Base-by-base conservation (phyloP, 192 early-diverging fungal species). In the Oehlia diaphana region DNA sequence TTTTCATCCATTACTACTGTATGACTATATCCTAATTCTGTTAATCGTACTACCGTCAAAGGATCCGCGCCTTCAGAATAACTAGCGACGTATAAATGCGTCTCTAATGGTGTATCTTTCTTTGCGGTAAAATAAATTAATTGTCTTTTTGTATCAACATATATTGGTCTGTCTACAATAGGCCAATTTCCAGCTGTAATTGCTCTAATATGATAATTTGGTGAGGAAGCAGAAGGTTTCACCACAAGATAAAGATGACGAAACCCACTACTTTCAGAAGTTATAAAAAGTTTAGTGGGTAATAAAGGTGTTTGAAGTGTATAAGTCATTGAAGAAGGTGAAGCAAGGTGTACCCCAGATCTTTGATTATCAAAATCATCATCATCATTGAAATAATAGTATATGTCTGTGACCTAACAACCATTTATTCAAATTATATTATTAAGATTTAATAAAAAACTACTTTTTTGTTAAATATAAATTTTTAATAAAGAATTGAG, bases 111-210 rank as follows among this genome's bases (percentile, higher is more conserved):
- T 1, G 84, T 81, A 49, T 92, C 91, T 26, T 72, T 78, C 72
- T 91, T 93, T 8, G 82, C 92, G 10, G 80, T 86, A 70, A 92
- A 93, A 64, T 91, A 93, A 1, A 92, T 88, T 14, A 91, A 82
- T 31, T 87, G 72, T 9, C 87, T 79, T 26, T 35, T 10, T 8
- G 80, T 69, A 64, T 93, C 92, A 3, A 93, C 87, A 33, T 77
- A 83, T 63, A 93, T 86, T 2, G 86, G 86, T 72, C 84, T 80
- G 77, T 93, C 92, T 2, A 90, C 76, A 13, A 92, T 82, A 63
- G 84, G 84, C 85, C 90, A 93, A n/a, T 86, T 64, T 1, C 92
- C 92, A 21, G 66, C 47, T 2, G 92, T 93, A 7, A 93, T 83
- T 14, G 86, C 83, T n/a, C 64, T 76, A 13, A 84, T 19, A n/a